Conservation (phyloP, 2,329 filamentous ascomycete species). For the Phaeosphaeriaceae sp. region DNA sequence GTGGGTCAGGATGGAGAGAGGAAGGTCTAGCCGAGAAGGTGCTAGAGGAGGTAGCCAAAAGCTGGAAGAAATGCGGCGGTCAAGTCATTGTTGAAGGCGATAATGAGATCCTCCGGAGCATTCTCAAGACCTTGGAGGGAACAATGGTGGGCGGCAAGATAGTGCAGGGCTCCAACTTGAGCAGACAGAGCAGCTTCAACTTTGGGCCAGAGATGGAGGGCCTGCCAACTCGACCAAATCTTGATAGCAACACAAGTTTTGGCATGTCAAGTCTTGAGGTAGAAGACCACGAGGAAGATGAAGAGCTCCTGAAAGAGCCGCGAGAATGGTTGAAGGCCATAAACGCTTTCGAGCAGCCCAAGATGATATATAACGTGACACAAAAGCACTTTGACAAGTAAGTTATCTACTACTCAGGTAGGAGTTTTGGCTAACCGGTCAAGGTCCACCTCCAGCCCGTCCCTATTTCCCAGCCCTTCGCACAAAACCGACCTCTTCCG, state of each 20-base stretch:
- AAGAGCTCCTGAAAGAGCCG: slow-evolving; percentile 69
- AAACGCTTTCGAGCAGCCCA: slow-evolving; percentile 83
- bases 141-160: slow-evolving; percentile 88
- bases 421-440: slow-evolving; percentile 13
- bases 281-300: slow-evolving; percentile 62
- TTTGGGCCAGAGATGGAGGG: slow-evolving; percentile 56
- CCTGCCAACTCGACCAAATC: slow-evolving; percentile 37
- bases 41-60: slow-evolving; percentile 86
- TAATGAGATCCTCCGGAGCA: slow-evolving; percentile 71
- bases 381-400: slow-evolving; percentile 93
- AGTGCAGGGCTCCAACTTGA: slow-evolving; percentile 61
- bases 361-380: slow-evolving; percentile 73
- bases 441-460: slow-evolving; percentile 50
- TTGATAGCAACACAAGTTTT: slow-evolving; percentile 71
- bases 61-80: slow-evolving; percentile 89
- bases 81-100: slow-evolving; percentile 90
- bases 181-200: slow-evolving; percentile 68
- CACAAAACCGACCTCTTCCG: slow-evolving; percentile 87
- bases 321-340: slow-evolving; percentile 85
- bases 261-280: slow-evolving; percentile 58
- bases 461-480: slow-evolving; percentile 71
- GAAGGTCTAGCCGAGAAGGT: slow-evolving; percentile 92
- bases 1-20: slow-evolving; percentile 95
- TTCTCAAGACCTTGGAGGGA: slow-evolving; percentile 82
- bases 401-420: slow-evolving; percentile 4